Percentiles rank a stretch among this genome's conserved stretches.
Evolutionary conservation across 192 early-diverging fungal genomes (phyloP).

Genomic region (Linnemannia zychae): DNA sequence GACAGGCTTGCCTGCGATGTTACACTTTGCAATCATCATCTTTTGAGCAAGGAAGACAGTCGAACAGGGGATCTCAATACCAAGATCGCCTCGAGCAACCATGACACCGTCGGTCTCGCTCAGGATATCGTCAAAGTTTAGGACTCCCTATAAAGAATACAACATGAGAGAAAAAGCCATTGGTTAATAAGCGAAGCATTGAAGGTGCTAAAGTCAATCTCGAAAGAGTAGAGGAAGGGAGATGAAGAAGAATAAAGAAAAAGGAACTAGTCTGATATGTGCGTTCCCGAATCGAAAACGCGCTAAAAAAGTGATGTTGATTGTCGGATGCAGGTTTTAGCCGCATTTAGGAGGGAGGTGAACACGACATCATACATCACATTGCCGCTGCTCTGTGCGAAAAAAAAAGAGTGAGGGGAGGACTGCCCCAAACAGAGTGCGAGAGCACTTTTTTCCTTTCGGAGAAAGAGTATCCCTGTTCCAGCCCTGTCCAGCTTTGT

Average conservation of each 20-base stretch:
- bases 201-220: not conserved
- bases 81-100: slow-evolving; percentile 96
- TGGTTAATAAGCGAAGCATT: not conserved
- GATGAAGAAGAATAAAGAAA: not conserved
- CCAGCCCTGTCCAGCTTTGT: no score
- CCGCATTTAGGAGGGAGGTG: slow-evolving; percentile 3
- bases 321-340: slow-evolving; percentile 17
- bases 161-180: not conserved
- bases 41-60: slow-evolving; percentile 91
- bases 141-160: slow-evolving; percentile 75
- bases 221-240: not conserved
- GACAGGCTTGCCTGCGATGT: slow-evolving; percentile 93
- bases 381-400: not conserved
- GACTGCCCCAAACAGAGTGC: not conserved
- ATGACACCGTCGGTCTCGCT: slow-evolving; percentile 93
- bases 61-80: slow-evolving; percentile 95
- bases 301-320: not conserved
- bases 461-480: not conserved
- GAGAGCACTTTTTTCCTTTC: slow-evolving; percentile 1
- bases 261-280: not conserved
- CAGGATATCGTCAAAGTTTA: slow-evolving; percentile 96
- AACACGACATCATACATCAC: not conserved
- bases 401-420: not conserved
- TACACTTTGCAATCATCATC: slow-evolving; percentile 98
- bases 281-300: not conserved